Evolutionary conservation across 1,139 yeast species (phyloP), one percentile per base, ranked within the genome.

Genomic region (Sugiyamaella paludigena): DNA sequence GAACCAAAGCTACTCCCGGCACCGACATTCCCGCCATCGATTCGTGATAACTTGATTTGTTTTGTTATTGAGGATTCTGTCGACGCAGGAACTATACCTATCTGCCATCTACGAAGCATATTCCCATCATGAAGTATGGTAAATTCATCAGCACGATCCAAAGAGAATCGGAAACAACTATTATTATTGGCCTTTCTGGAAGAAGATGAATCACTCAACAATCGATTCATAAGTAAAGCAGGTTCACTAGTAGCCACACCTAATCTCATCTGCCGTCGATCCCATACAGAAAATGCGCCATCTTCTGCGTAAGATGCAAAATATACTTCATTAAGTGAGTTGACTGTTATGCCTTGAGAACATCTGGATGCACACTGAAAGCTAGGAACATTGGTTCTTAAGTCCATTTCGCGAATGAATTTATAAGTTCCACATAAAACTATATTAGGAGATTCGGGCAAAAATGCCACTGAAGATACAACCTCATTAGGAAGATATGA

Each of bases 211-310:
- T 85, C 94, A 48, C 79, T 80, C 48, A 87, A 75, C 32, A 87
- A 71, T 57, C 86, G 82, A 49, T 79, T 80, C 62, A 88, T 84
- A 30, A 79, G 76, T 36, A 87, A 66, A 9, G 84, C 70, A 0
- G 96, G 95, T 6, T 78, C 75, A 31, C 62, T 47, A 47, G 64
- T 45, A 24, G 57, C 41, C 33, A 58, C 50, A 15, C 61, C 52
- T 29, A 66, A 61, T 26, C 70, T 58, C 53, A 88, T 66, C 56
- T 78, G 82, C 52, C 97, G 75, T 52, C 95, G 76, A 64, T 91
- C 98, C 95, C 96, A 91, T 11, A 89, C 75, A 0, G 92, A 83
- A 50, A 89, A 70, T 0, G 94, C 79, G 1, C 96, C 96, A 60
- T 87, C 94, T 58, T 88, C 96, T 46, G 88, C 79, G 56, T 79